Conservation (phyloP, 2,329 filamentous ascomycete genomes). For the Chaetomiaceae sp. region DNA sequence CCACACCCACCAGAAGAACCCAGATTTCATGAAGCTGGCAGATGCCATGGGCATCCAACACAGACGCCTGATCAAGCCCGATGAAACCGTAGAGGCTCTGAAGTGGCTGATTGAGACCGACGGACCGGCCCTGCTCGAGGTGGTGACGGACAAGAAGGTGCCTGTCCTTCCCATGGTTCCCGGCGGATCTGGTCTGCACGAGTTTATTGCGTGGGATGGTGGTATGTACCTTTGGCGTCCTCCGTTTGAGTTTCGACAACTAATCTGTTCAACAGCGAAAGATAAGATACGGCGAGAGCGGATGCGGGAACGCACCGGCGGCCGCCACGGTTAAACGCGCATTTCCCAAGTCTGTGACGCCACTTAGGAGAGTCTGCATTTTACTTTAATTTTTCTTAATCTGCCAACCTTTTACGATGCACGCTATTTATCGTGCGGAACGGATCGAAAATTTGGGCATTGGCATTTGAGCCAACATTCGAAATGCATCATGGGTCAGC, state of each 20-base stretch:
- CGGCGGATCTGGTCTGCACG: conserved; percentile 78
- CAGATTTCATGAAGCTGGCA: conserved; percentile 90
- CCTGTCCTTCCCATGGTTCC: conserved; percentile 98
- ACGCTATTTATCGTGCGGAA: not conserved
- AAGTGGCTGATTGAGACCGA: conserved; percentile 86
- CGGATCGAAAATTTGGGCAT: conserved; percentile 3
- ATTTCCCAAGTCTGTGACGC: not conserved
- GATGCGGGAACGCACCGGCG: conserved; percentile 60
- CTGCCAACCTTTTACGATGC: not conserved
- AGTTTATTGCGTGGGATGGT: conserved; percentile 86
- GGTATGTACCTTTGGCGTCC: conserved; percentile 45
- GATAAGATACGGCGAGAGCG: conserved; percentile 62
- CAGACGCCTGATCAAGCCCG: conserved; percentile 65
- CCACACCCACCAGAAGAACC: conserved; percentile 91
- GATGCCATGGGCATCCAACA: conserved; percentile 87
- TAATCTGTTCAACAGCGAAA: conserved; percentile 51
- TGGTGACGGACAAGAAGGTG: conserved; percentile 86
- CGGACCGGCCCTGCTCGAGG: conserved; percentile 88
- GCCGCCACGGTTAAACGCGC: conserved; percentile 41
- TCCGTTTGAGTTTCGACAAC: conserved; percentile 19
- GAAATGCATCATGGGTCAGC: conserved; percentile 18
- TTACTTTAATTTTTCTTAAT: not conserved
- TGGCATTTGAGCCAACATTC: conserved; percentile 1
- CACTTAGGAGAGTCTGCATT: not conserved
- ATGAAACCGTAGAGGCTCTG: conserved; percentile 71